These are phyloP conservation scores for Syncephalastrum contaminatum DNA, from an alignment of 371 early-diverging fungal species.

Conservation along the genomic window DNA sequence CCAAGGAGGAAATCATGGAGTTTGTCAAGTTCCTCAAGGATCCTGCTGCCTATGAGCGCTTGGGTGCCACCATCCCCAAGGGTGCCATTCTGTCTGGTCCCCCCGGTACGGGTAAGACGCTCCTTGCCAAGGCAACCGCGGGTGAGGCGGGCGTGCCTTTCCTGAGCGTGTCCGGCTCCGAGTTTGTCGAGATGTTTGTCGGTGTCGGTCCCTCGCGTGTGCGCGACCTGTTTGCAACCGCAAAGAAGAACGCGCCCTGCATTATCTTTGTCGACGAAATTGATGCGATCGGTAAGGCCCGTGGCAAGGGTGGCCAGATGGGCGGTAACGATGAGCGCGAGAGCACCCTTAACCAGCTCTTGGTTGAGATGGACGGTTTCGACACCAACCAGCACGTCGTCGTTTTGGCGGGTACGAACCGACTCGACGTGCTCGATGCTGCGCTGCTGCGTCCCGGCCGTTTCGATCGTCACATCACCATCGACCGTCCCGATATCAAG, in stretches of 20 bases:
- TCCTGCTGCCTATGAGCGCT: conserved; percentile 92
- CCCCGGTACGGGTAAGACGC: conserved; percentile 99
- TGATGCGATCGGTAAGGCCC: conserved; percentile 99
- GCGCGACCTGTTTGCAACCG: conserved; percentile 95
- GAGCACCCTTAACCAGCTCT: conserved; percentile 94
- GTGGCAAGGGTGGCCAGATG: conserved; percentile 88
- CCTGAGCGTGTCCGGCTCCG: conserved; percentile 97
- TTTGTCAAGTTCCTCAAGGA: conserved; percentile 99
- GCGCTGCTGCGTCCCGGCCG: conserved; percentile 97
- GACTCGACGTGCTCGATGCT: conserved; percentile 90
- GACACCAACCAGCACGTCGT: conserved; percentile 89
- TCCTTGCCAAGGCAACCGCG: conserved; percentile 98
- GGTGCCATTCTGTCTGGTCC: conserved; percentile 97
- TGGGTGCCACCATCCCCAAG: conserved; percentile 99
- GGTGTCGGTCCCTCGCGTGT: conserved; percentile 99
- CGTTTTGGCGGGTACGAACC: conserved; percentile 94
- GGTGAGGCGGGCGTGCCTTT: conserved; percentile 99
- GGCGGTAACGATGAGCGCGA: conserved; percentile 99
- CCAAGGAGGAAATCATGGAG: conserved; percentile 99
- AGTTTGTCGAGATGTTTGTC: conserved; percentile 99
- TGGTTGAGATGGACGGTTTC: conserved; percentile 99
- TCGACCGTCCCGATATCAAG: conserved; percentile 96
- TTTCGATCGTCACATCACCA: conserved; percentile 97
- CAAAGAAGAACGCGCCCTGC: conserved; percentile 97
- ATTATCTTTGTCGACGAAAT: conserved; percentile 99